Conservation (phyloP, 192 early-diverging fungal genomes). For the Polychytrium aggregatum region DNA sequence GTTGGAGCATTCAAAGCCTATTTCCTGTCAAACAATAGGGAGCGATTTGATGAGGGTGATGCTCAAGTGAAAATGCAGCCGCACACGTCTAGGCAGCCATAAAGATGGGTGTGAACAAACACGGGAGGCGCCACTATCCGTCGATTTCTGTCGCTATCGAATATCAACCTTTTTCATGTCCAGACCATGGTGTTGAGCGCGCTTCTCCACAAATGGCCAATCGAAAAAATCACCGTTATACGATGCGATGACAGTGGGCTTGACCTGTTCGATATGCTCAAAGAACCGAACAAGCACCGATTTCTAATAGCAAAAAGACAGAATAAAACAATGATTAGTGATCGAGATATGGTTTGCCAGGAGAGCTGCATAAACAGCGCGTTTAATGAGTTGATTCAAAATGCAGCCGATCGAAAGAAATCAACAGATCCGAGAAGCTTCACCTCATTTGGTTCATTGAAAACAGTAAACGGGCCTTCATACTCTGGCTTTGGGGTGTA, state of each 20-base stretch:
- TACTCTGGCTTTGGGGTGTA: constrained; percentile 96
- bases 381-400: no score
- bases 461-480: constrained; percentile 88
- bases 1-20: constrained; percentile 73
- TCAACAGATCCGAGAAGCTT: no score
- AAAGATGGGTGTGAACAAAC: no score
- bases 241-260: constrained; percentile 83
- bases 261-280: constrained; percentile 71
- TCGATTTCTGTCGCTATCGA: no score
- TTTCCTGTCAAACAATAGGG: constrained; percentile 42
- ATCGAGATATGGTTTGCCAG: no score
- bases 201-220: constrained; percentile 90
- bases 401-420: no score
- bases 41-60: no score
- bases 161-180: constrained; percentile 76
- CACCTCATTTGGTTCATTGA: constrained; percentile 88
- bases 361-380: no score
- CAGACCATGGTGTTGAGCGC: constrained; percentile 70
- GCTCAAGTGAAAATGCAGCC: no score
- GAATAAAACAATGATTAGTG: neutral
- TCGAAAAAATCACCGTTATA: constrained; percentile 99
- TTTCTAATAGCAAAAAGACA: constrained; percentile 20
- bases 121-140: no score
- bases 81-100: no score
- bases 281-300: constrained; percentile 76